Evolutionary conservation across 192 early-diverging fungal species (phyloP).

Genomic region (Rhizoclosmatium sp.): DNA sequence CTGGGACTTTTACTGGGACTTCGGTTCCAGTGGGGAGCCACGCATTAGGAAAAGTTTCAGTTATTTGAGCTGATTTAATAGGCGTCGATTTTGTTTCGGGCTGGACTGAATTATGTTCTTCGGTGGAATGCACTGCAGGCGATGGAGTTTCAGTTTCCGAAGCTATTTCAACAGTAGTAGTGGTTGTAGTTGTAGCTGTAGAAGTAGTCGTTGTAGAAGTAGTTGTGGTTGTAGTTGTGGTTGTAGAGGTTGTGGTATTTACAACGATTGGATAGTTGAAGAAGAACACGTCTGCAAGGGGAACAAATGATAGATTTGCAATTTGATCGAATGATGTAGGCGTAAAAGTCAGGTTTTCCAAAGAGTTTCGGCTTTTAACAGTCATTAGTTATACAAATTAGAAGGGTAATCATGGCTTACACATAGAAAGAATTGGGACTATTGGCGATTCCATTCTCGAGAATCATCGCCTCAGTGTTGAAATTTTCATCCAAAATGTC

Average conservation of each 20-base stretch:
- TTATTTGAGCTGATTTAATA: too few species aligned
- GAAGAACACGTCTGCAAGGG: not conserved
- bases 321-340: conserved; percentile 4
- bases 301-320: not conserved
- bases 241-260: not conserved
- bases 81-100: too few species aligned
- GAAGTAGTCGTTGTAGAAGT: not conserved
- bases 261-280: conserved; percentile 40
- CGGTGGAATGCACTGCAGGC: not conserved
- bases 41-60: too few species aligned
- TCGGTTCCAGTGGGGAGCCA: too few species aligned
- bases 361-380: conserved; percentile 8
- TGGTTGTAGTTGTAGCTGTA: not conserved
- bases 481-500: conserved; percentile 26
- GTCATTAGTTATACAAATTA: not conserved
- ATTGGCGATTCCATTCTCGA: not conserved
- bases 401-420: conserved; percentile 1
- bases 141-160: not conserved
- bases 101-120: too few species aligned
- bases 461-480: not conserved
- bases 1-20: too few species aligned
- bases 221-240: conserved; percentile 3
- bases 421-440: conserved; percentile 20
- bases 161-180: not conserved
- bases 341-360: not conserved